Evolutionary conservation across 257 asterid genomes (phyloP).

Genomic region (Cruciata laevipes): DNA sequence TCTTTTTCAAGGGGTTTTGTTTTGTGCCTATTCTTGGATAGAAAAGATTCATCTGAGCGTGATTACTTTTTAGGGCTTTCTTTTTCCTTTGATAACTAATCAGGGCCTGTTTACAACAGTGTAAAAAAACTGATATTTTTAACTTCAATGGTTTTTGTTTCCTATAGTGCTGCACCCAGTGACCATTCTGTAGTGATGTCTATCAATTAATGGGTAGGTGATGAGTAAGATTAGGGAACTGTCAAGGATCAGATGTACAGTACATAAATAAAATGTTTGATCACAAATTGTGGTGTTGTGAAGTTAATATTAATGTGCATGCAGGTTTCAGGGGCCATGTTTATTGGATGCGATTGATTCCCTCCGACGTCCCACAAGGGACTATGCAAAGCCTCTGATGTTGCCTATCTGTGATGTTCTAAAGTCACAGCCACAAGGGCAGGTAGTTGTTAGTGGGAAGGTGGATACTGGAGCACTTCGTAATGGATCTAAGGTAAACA

Average conservation of each 20-base stretch:
- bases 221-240: not conserved
- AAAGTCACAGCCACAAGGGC: conserved; percentile 81
- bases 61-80: not conserved
- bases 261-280: not conserved
- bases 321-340: conserved; percentile 78
- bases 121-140: not conserved
- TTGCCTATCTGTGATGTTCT: conserved; percentile 84
- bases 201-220: not conserved
- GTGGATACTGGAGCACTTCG: conserved; percentile 83
- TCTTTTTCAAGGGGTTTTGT: not conserved
- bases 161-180: not conserved
- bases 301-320: conserved; percentile 10
- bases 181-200: not conserved
- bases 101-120: not conserved
- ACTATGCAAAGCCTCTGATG: conserved; percentile 62
- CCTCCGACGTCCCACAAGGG: conserved; percentile 67
- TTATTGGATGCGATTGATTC: conserved; percentile 88
- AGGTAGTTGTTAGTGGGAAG: conserved; percentile 69
- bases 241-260: not conserved
- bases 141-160: not conserved
- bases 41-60: not conserved
- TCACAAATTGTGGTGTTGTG: conserved; percentile 7
- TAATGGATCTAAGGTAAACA: conserved; percentile 68
- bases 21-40: not conserved
- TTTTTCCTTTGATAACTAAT: not conserved